Percentiles rank a stretch among this genome's conserved stretches.
Conservation (phyloP, 257 asterid genomes). For the Henckelia pumila region DNA sequence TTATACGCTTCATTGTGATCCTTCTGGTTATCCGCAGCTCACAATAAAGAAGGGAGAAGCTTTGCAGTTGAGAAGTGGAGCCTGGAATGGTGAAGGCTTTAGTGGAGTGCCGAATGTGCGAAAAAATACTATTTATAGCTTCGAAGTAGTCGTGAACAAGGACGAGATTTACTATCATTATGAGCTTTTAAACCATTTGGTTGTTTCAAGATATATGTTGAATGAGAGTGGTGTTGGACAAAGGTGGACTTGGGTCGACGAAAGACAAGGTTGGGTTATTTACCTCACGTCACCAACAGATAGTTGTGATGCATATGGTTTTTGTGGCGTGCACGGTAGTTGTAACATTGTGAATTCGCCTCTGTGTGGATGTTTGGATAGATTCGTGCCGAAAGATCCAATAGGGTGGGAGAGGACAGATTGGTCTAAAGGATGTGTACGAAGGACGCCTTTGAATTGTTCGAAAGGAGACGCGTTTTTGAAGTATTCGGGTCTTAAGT, state of each 20-base stretch:
- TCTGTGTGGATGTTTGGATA: not conserved
- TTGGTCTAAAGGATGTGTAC: not conserved
- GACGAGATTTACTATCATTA: not conserved
- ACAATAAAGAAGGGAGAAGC: not conserved
- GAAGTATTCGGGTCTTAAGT: not conserved
- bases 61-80: not conserved
- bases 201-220: not conserved
- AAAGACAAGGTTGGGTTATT: not conserved
- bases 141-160: not conserved
- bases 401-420: not conserved
- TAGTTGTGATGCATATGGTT: not conserved
- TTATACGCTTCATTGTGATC: not conserved
- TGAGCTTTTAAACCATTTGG: not conserved
- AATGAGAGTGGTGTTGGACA: not conserved
- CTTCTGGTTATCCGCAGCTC: not conserved
- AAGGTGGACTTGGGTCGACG: not conserved
- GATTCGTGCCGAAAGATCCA: not conserved
- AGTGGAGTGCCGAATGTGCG: not conserved
- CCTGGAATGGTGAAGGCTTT: not conserved
- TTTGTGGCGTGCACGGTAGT: not conserved
- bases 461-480: not conserved
- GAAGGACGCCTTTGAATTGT: not conserved
- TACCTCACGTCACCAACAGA: not conserved
- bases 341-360: not conserved
- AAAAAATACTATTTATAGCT: not conserved